Evolutionary conservation across 202 grass and related monocot species (phyloP), one percentile per base, ranked within the genome.

Genomic region (Cymbopogon flexuosus): DNA sequence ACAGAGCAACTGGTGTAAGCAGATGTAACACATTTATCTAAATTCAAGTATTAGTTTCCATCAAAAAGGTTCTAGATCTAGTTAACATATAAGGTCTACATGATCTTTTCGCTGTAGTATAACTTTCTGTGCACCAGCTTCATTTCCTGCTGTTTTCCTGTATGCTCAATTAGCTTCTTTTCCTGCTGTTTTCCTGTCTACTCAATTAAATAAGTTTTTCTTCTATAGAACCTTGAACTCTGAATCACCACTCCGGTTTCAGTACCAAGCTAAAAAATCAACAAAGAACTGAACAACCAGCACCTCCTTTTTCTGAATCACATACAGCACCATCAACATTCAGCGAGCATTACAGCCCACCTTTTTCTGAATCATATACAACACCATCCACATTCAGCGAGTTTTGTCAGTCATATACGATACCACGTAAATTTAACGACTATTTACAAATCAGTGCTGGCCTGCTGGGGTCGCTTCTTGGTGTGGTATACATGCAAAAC

Each of bases 371-470:
- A 52, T n/a, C 47, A 52, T 52, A 52, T 52, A 52, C 46, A 18
- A 47, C 13, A 47, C 45, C 45, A 47, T 47, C 45, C 14, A 47
- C 45, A 47, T 47, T 47, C 45, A 47, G 45, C 14, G 0, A 47
- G 4, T 64, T 70, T 21, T 77, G 23, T 65, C 5, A 42, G 33
- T 63, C 54, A 35, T n/a, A 46, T 80, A 70, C 3, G 56, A 42
- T 2, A 6, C n/a, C 18, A 34, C 34, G 47, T 84, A 57, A 36
- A 75, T 68, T 64, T 6, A 5, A 9, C 2, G 37, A 62, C 34
- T 76, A 88, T 80, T 74, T 88, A 84, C 62, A 80, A 54, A 64
- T 57, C 10, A 65, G 60, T 37, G 62, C 3, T 70, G 56, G 27
- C 27, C 27, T 27, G 27, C 27, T 27, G 27, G 11, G 10, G 31